Base-by-base conservation (phyloP, 768 basidiomycete genomes). In the Cyclocybe cylindracea region DNA sequence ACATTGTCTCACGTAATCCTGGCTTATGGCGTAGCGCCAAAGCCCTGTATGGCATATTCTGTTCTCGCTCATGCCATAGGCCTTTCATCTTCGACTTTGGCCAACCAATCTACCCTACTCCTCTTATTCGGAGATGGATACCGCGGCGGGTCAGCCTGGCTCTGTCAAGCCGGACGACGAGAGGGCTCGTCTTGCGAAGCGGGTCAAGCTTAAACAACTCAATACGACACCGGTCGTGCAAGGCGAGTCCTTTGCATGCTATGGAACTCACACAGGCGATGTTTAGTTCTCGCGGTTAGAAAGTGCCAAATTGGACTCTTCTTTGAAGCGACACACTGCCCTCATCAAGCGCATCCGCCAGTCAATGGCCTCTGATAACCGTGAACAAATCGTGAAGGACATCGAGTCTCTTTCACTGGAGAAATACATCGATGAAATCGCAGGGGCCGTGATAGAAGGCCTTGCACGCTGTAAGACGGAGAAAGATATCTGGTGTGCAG, bases 401-500 rank as follows among this genome's bases (percentile, higher is more conserved):
- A 85, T 97, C 57, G 88, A 94, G 55, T 79, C 88, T 0, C 78
- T 99, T 48, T 86, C 92, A 2, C 77, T 99, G 50, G 94, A 94
- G 73, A 98, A 97, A 70, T 98, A 99, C 66, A 78, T 95, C 43
- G 95, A 97, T 63, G 97, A 99, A 71, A 87, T 98, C 55, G 91
- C 89, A 1, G 84, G 85, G 9, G 95, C 94, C 6, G 78, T 87
- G 1, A 73, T 91, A 2, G 97, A 99, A 64, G 97, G 97, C 4
- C 75, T 94, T 37, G 70, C 70, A 7, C 83, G 89, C 56, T 96
- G 94, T 69, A 97, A 94, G 74, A 91, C 89, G 0, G 96, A 97
- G 68, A 86, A 87, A 57, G 96, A 99, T 60, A 80, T 92, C 14
- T 89, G 89, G 86, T 86, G 86, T 51, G 93, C 94, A 24, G 89